These are phyloP conservation scores for Cymbidium sinense DNA, from an alignment of 106 monocot species.

Conservation along the genomic window DNA sequence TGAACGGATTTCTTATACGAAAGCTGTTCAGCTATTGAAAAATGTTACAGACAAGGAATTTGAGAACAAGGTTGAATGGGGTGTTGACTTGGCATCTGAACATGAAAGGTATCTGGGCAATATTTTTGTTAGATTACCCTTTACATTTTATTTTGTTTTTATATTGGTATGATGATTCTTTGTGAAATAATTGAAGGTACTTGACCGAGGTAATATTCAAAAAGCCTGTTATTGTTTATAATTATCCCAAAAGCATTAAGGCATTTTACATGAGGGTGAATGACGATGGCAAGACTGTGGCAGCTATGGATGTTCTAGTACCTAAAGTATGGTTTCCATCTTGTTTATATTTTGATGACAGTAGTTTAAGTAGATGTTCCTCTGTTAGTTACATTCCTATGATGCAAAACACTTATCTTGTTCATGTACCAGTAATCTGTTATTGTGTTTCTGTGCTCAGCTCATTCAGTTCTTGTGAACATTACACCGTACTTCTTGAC, in stretches of 20 bases:
- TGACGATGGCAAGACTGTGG: slow-evolving; percentile 61
- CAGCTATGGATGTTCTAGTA: slow-evolving; percentile 87
- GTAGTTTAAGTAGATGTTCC: neutral
- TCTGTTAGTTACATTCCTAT: neutral
- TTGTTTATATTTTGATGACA: neutral
- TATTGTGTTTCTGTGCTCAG: neutral
- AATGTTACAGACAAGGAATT: slow-evolving; percentile 52
- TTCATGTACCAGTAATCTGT: neutral
- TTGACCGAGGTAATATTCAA: slow-evolving; percentile 75
- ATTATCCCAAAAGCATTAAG: slow-evolving; percentile 70
- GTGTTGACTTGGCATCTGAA: slow-evolving; percentile 49
- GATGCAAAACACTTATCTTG: neutral
- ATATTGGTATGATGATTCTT: neutral
- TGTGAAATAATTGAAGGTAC: slow-evolving; percentile 41
- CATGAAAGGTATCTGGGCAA: slow-evolving; percentile 14
- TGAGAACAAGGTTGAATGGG: slow-evolving; percentile 73
- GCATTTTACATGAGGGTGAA: slow-evolving; percentile 80
- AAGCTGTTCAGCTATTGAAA: slow-evolving; percentile 43
- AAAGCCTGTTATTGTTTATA: slow-evolving; percentile 76
- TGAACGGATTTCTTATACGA: slow-evolving; percentile 55
- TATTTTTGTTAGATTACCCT: too few relatives aligned
- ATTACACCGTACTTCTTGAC: neutral
- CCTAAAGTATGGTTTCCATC: slow-evolving; percentile 41
- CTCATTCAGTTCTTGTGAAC: neutral
- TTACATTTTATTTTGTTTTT: slow-evolving; percentile 3